These are phyloP conservation scores for Triticum urartu DNA, from an alignment of 176 grass and related monocot genomes.

Conservation along the genomic window DNA sequence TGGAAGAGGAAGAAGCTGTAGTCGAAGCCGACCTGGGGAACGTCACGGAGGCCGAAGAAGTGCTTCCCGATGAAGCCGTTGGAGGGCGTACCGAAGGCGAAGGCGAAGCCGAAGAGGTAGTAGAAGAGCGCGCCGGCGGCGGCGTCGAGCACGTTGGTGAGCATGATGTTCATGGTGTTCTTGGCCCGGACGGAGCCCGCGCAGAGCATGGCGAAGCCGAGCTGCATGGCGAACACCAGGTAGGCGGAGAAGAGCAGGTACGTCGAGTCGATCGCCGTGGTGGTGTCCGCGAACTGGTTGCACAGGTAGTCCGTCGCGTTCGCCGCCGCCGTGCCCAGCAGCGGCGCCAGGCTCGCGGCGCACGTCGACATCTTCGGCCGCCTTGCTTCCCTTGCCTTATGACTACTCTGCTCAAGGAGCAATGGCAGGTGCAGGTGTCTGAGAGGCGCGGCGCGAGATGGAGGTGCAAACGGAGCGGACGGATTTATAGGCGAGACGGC, in stretches of 20 bases:
- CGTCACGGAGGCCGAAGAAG: conserved; percentile 59
- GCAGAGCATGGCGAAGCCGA: conserved; percentile 91
- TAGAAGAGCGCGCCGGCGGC: conserved; percentile 81
- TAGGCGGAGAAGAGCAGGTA: conserved; percentile 94
- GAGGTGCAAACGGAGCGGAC: background rate
- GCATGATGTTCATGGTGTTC: conserved; percentile 98
- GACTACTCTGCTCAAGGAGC: background rate
- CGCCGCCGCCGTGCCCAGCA: conserved; percentile 47
- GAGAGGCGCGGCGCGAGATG: background rate
- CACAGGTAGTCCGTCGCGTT: conserved; percentile 56
- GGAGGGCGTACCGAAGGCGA: conserved; percentile 72
- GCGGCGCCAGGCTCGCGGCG: conserved; percentile 36
- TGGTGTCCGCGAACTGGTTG: conserved; percentile 63
- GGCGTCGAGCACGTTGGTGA: conserved; percentile 87
- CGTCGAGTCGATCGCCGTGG: conserved; percentile 60
- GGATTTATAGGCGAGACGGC: conserved; percentile 42
- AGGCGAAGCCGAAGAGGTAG: conserved; percentile 94
- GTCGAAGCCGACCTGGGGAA: conserved; percentile 53
- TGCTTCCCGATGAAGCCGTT: conserved; percentile 87
- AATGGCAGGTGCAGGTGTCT: background rate
- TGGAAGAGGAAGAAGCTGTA: conserved; percentile 88
- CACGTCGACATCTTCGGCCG: conserved; percentile 41
- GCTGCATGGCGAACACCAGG: conserved; percentile 93
- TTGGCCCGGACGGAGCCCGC: conserved; percentile 86
- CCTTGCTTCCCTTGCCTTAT: background rate